phyloP scores from a whole-genome alignment of 2,329 filamentous ascomycete species.

The Ascochyta lentis region DNA sequence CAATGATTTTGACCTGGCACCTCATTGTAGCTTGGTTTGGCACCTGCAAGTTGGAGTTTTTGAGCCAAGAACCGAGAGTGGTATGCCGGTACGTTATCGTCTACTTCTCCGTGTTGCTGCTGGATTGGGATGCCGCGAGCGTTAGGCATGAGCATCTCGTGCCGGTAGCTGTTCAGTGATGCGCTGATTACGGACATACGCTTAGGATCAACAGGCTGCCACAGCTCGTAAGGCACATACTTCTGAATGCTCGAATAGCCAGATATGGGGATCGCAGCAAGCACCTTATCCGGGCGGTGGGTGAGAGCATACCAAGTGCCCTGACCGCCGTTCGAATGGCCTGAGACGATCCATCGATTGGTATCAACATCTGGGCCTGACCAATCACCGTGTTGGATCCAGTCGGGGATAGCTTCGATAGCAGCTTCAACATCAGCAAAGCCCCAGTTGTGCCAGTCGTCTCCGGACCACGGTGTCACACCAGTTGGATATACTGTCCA shows the following conservation, averaged over 20 bases:
- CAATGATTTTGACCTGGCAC: conserved; percentile 59
- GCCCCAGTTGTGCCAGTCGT: conserved; percentile 69
- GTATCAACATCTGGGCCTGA: conserved; percentile 54
- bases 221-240: conserved; percentile 65
- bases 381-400: conserved; percentile 60
- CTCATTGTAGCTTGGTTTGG: conserved; percentile 58
- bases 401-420: conserved; percentile 56
- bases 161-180: conserved; percentile 60
- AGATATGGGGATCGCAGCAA: conserved; percentile 64
- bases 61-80: conserved; percentile 63
- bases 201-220: conserved; percentile 61
- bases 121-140: conserved; percentile 59
- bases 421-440: conserved; percentile 63
- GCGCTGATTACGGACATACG: conserved; percentile 56
- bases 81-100: conserved; percentile 66
- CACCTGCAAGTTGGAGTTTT: conserved; percentile 53
- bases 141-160: conserved; percentile 63
- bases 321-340: conserved; percentile 68
- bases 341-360: conserved; percentile 60
- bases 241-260: conserved; percentile 66
- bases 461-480: conserved; percentile 64
- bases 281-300: conserved; percentile 62
- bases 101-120: conserved; percentile 63
- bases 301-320: conserved; percentile 64
- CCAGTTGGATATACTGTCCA: conserved; percentile 65